A percentile compares a stretch with the other conserved stretches of the same genome.
Evolutionary conservation across 768 basidiomycete species (phyloP).

Genomic region (Coprinopsis cinerea): DNA sequence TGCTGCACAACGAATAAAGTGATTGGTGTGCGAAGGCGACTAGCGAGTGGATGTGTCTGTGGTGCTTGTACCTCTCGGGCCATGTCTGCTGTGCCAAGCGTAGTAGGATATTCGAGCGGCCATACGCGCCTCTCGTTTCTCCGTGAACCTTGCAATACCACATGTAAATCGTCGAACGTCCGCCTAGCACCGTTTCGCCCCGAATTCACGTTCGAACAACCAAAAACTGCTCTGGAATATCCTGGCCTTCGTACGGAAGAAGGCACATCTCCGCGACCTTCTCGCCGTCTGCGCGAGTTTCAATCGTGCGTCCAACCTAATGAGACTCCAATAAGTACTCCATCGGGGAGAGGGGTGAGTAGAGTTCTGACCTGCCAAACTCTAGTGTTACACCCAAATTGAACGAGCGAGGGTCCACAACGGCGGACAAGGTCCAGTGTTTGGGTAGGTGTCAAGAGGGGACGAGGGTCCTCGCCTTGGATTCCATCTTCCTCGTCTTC

Average conservation of each 20-base stretch:
- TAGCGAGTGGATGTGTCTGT: no score
- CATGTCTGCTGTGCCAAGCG: no score
- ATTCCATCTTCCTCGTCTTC: not conserved
- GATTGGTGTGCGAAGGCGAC: no score
- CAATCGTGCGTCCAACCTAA: constrained; percentile 43
- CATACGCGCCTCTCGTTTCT: no score
- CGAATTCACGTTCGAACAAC: constrained; percentile 47
- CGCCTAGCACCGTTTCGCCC: no score
- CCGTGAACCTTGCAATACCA: no score
- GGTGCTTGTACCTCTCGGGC: no score
- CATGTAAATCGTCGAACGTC: no score
- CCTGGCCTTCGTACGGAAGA: constrained; percentile 53
- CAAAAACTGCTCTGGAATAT: constrained; percentile 68
- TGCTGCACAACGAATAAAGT: no score
- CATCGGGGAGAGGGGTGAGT: constrained; percentile 1
- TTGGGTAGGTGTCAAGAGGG: constrained; percentile 27
- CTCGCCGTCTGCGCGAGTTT: constrained; percentile 30
- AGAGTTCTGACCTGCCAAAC: constrained; percentile 59
- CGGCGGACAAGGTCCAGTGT: constrained; percentile 40
- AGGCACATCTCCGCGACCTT: constrained; percentile 33
- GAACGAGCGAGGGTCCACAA: constrained; percentile 46
- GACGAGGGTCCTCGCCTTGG: constrained; percentile 13
- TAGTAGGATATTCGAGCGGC: no score
- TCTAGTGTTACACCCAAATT: constrained; percentile 62
- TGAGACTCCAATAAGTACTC: not conserved